These are phyloP conservation scores for Zalaria obscura DNA, from an alignment of 2,329 filamentous ascomycete genomes.

Conservation along the genomic window DNA sequence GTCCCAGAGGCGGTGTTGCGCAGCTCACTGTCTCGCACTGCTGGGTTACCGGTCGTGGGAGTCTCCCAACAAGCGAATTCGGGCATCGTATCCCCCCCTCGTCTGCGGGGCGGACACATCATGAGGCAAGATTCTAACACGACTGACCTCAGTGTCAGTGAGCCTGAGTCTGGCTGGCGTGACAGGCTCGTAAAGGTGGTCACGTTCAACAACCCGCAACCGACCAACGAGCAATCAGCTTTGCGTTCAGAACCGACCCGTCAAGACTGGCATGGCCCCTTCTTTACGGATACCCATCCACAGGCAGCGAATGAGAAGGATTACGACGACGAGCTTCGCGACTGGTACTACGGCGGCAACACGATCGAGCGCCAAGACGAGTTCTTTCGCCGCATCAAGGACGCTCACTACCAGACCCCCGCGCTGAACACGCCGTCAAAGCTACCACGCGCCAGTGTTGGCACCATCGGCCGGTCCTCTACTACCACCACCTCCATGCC, in stretches of 20 bases:
- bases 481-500: background rate
- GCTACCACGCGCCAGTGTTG: background rate
- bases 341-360: slow-evolving; percentile 23
- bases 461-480: slow-evolving; percentile 3
- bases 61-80: too few relatives aligned
- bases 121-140: too few relatives aligned
- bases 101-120: too few relatives aligned
- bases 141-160: slow-evolving; percentile 3
- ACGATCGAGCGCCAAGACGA: slow-evolving; percentile 18
- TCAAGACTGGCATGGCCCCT: slow-evolving; percentile 22
- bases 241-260: slow-evolving; percentile 11
- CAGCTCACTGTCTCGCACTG: too few relatives aligned
- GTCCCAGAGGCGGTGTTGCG: too few relatives aligned
- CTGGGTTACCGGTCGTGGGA: too few relatives aligned
- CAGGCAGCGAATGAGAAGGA: slow-evolving; percentile 10
- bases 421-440: background rate
- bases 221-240: slow-evolving; percentile 3
- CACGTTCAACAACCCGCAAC: background rate
- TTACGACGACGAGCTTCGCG: slow-evolving; percentile 22
- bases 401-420: slow-evolving; percentile 1
- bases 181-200: background rate
- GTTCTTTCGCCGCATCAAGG: slow-evolving; percentile 12
- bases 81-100: too few relatives aligned
- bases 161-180: slow-evolving; percentile 1
- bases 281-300: slow-evolving; percentile 17